Evolutionary conservation across 78 protist species (phyloP).

Genomic region (Dictyostelium firmibasis): DNA sequence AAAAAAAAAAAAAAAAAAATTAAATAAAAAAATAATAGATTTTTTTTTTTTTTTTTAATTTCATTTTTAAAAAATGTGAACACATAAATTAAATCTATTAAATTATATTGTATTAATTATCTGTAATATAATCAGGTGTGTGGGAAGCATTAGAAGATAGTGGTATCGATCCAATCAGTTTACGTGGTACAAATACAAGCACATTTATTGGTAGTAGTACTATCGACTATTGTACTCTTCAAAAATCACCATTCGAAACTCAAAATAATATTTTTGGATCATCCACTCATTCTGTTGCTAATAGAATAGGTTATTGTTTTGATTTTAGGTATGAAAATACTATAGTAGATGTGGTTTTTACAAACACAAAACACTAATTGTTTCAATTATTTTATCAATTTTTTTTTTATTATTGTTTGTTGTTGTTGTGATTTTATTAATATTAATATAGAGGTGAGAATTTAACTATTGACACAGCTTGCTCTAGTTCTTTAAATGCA

Average conservation of each 20-base stretch:
- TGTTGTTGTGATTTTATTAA: background rate
- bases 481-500: constrained; percentile 82
- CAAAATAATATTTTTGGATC: background rate
- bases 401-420: too few species aligned
- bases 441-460: constrained; percentile 70
- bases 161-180: constrained; percentile 8
- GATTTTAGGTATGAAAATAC: constrained; percentile 10
- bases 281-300: background rate
- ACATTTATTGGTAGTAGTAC: constrained; percentile 25
- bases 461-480: constrained; percentile 90
- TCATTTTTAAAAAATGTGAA: too few species aligned
- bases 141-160: constrained; percentile 80
- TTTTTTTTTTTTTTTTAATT: too few species aligned
- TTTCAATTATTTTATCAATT: too few species aligned
- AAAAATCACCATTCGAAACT: background rate
- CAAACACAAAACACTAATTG: too few species aligned
- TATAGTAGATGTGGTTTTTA: background rate
- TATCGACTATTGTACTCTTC: background rate
- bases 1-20: too few species aligned
- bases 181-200: constrained; percentile 58
- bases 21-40: too few species aligned
- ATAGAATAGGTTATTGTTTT: background rate
- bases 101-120: too few species aligned
- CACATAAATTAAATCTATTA: too few species aligned
- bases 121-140: background rate